Evolutionary conservation across 108 stramenopile species (phyloP), one percentile per base, ranked within the genome.

Genomic region (Pelagomonas calceolata): DNA sequence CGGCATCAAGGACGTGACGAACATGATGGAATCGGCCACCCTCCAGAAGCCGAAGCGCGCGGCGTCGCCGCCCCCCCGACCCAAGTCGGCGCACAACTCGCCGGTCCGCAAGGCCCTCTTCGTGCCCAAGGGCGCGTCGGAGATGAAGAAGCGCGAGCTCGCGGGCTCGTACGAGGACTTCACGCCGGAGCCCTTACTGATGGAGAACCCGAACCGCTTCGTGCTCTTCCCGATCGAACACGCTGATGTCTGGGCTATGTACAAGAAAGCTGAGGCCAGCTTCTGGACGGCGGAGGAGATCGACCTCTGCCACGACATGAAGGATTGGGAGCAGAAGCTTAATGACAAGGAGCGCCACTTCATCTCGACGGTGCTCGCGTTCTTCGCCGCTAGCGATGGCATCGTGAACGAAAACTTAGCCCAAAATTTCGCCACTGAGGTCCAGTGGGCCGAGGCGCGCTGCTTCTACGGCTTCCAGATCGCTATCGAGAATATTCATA

Each of bases 381-480:
- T 99, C 84, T 99, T 99, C 69, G 99, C 99, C 18, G 95, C 97
- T 32, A 89, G 88, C 16, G 99, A 99, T 75, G 99, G 99, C 30
- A 99, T 99, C 74, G 99, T 99, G 68, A 97, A 97, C 80, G 98
- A 99, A 78, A 99, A 99, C 81, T 84, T 99, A 66, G 92, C 94
- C 12, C 85, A 87, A 64, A 97, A 98, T 85, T 99, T 99, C 76
- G 89, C 91, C 74, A 94, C 88, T 32, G 97, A 99, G 77, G 90
- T 99, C 32, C 92, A 92, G 68, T 79, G 85, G 14, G 81, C 95
- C 14, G 99, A 99, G 85, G 99, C 99, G 29, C 85, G 99, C 17
- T 99, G 97, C 81, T 99, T 99, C 82, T 99, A 99, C 78, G 99
- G 99, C 44, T 99, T 99, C 73, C 99, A 99, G 85, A 99, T 99